Conservation (phyloP, 1,139 yeast species). For the Pichia inconspicua region DNA sequence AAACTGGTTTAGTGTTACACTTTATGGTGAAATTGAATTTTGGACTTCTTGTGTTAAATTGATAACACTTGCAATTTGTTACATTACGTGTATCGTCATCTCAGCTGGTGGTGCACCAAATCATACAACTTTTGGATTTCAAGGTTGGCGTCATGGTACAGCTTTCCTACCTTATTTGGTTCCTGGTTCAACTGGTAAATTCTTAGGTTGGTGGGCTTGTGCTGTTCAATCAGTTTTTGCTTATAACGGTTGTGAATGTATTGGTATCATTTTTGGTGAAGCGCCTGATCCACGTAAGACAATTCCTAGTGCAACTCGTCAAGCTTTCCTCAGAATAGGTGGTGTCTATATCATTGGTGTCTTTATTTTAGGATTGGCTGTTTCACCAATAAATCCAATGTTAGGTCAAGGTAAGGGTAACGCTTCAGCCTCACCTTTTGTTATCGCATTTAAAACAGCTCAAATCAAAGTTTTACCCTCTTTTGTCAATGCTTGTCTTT, state of each 20-base stretch:
- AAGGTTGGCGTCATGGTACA: conserved; percentile 42
- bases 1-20: conserved; percentile 35
- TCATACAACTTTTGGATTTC: conserved; percentile 55
- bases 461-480: conserved; percentile 50
- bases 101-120: conserved; percentile 56
- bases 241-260: conserved; percentile 42
- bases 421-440: conserved; percentile 56
- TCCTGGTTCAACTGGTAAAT: conserved; percentile 31
- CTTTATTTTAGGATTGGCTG: conserved; percentile 37
- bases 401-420: conserved; percentile 37
- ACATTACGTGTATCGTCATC: conserved; percentile 38
- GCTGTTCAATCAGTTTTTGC: conserved; percentile 39
- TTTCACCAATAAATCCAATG: conserved; percentile 29
- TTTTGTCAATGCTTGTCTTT: conserved; percentile 40
- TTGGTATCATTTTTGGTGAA: conserved; percentile 39
- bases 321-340: conserved; percentile 60
- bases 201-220: conserved; percentile 25
- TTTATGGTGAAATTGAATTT: conserved; percentile 64
- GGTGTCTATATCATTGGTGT: conserved; percentile 46
- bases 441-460: conserved; percentile 46
- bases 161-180: conserved; percentile 5
- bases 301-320: conserved; percentile 64
- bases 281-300: conserved; percentile 39
- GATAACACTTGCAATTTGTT: conserved; percentile 48
- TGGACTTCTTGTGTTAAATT: conserved; percentile 58